phyloP scores from a whole-genome alignment of 805 yeast species.

The Lipomyces sp. region DNA sequence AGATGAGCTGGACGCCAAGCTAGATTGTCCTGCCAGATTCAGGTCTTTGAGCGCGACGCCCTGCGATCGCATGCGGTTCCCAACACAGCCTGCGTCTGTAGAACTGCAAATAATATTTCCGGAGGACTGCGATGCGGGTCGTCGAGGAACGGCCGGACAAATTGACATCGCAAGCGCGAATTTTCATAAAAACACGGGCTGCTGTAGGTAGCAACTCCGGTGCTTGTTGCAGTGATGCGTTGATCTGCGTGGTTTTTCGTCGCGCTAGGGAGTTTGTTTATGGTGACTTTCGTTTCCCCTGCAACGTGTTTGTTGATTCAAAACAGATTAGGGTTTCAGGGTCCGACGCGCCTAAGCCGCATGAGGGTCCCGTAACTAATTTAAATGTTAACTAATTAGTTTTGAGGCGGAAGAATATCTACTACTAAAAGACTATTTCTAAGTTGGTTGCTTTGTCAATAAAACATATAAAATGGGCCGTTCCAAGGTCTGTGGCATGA shows the following conservation, averaged over 20 bases:
- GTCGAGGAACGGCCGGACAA: slow-evolving; percentile 10
- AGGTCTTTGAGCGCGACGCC: background rate
- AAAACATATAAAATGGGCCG: too few species aligned
- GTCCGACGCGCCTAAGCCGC: background rate
- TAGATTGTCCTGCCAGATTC: background rate
- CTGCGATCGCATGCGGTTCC: background rate
- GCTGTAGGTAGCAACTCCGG: background rate
- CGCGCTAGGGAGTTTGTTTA: background rate
- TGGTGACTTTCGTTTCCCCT: background rate
- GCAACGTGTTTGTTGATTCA: slow-evolving; percentile 6
- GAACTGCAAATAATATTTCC: background rate
- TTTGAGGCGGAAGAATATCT: too few species aligned
- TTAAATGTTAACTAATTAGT: too few species aligned
- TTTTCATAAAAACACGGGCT: background rate
- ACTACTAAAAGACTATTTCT: too few species aligned
- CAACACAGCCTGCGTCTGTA: background rate
- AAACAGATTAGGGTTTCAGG: background rate
- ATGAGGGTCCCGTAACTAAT: background rate
- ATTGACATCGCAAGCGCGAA: slow-evolving; percentile 9
- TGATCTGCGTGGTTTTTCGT: background rate
- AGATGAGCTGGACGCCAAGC: background rate
- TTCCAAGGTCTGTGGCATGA: too few species aligned
- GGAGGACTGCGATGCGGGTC: slow-evolving; percentile 9
- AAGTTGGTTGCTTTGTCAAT: too few species aligned
- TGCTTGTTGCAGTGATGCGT: background rate